Evolutionary conservation across 2,329 filamentous ascomycete genomes (phyloP).

Genomic region (Pseudogymnoascus sp.): DNA sequence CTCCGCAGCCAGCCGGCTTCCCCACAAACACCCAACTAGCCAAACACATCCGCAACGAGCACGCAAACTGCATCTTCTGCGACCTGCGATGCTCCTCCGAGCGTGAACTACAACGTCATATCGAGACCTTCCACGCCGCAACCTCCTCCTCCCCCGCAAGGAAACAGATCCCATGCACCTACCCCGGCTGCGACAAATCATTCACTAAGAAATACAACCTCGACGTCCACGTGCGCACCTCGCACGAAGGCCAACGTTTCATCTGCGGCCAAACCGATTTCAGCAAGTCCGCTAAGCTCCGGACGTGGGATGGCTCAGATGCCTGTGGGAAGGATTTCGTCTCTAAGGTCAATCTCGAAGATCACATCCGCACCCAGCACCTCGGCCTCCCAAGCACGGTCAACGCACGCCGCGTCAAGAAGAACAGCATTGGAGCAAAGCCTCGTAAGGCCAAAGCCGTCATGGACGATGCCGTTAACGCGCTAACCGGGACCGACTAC

Average conservation of each 20-base stretch:
- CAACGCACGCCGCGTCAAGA: conserved; percentile 31
- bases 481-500: conserved; percentile 51
- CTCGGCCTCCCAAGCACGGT: conserved; percentile 47
- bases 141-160: conserved; percentile 34
- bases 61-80: conserved; percentile 71
- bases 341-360: conserved; percentile 70
- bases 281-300: conserved; percentile 46
- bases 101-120: conserved; percentile 63
- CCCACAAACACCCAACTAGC: conserved; percentile 64
- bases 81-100: conserved; percentile 58
- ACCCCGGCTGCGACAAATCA: conserved; percentile 60
- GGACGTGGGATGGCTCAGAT: conserved; percentile 54
- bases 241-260: conserved; percentile 70
- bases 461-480: conserved; percentile 30
- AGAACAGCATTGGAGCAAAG: conserved; percentile 28
- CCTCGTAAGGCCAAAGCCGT: background rate
- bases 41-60: conserved; percentile 62
- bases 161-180: conserved; percentile 58
- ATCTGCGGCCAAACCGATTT: conserved; percentile 68
- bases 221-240: conserved; percentile 66
- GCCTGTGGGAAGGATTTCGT: conserved; percentile 71
- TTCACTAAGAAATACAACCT: conserved; percentile 84
- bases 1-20: conserved; percentile 49
- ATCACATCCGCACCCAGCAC: conserved; percentile 78
- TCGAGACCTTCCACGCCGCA: conserved; percentile 65